Percentiles rank a stretch among this genome's conserved stretches.
Conservation (phyloP, 768 basidiomycete genomes). For the Lactarius evosmus region DNA sequence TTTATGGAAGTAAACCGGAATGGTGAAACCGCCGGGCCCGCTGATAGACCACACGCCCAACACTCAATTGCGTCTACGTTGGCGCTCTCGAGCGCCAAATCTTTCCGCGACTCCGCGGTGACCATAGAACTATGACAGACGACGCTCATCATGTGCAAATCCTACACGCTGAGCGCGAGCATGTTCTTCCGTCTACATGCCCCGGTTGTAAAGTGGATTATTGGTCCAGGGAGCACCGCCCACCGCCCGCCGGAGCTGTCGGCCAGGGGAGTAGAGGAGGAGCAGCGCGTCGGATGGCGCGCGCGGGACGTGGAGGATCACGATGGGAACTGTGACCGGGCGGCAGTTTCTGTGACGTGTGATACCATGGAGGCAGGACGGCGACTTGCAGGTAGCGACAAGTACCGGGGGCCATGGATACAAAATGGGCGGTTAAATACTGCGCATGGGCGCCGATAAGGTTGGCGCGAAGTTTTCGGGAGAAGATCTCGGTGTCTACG, state of each 20-base stretch:
- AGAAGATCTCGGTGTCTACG: constrained; percentile 15
- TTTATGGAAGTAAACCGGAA: too few relatives aligned
- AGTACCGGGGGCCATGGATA: background rate
- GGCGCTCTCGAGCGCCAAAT: constrained; percentile 29
- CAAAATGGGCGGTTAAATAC: background rate
- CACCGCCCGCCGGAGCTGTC: constrained; percentile 28
- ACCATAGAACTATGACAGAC: constrained; percentile 75
- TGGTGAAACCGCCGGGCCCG: background rate
- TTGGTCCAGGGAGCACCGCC: constrained; percentile 33
- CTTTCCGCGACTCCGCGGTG: constrained; percentile 57
- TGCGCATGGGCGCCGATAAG: background rate
- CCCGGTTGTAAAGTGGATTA: constrained; percentile 45
- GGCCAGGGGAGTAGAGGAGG: constrained; percentile 16
- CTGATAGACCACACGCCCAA: background rate
- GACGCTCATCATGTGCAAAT: constrained; percentile 45
- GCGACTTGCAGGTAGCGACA: too few relatives aligned
- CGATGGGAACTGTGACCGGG: constrained; percentile 10
- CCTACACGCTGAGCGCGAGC: constrained; percentile 50
- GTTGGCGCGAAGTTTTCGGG: constrained; percentile 14
- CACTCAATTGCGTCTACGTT: background rate
- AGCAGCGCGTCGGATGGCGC: constrained; percentile 19
- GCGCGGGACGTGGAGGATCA: constrained; percentile 23
- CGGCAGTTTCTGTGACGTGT: background rate
- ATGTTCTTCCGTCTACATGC: constrained; percentile 70
- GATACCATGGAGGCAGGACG: background rate